Conservation (phyloP, 129 eudicot genomes). For the Lactuca sativa region DNA sequence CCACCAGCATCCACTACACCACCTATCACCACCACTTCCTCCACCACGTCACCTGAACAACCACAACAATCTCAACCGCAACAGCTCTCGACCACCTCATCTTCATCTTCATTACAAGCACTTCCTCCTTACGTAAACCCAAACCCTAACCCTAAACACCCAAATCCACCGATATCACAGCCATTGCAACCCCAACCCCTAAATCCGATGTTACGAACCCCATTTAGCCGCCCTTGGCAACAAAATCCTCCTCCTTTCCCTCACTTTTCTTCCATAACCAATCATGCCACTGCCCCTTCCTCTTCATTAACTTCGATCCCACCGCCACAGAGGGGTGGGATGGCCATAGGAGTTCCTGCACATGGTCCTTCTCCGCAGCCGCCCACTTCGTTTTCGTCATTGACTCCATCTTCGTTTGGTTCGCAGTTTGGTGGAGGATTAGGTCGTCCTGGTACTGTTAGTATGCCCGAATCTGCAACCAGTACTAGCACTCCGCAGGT, state of each 20-base stretch:
- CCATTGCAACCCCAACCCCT: conserved; percentile 28
- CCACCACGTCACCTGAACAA: conserved; percentile 31
- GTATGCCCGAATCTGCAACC: conserved; percentile 36
- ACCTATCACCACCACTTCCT: conserved; percentile 29
- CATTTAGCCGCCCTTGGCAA: conserved; percentile 43
- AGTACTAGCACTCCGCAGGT: conserved; percentile 42
- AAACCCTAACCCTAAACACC: conserved; percentile 52
- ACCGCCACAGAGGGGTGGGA: conserved; percentile 56
- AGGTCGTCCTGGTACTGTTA: conserved; percentile 23
- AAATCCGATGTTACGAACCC: conserved; percentile 24
- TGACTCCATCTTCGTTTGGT: conserved; percentile 37
- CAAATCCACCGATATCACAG: conserved; percentile 34
- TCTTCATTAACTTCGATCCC: conserved; percentile 23
- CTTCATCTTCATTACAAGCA: conserved; percentile 27
- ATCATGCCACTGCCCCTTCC: conserved; percentile 20
- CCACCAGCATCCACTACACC: conserved; percentile 20
- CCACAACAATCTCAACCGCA: conserved; percentile 16
- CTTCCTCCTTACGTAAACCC: conserved; percentile 34
- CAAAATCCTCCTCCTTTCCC: conserved; percentile 39
- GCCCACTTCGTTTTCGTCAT: conserved; percentile 40
- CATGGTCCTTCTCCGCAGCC: conserved; percentile 46
- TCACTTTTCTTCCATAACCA: conserved; percentile 38
- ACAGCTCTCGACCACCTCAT: conserved; percentile 19
- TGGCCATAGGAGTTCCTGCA: conserved; percentile 81
- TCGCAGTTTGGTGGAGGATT: conserved; percentile 36